These are phyloP conservation scores for Phytophthora cajani DNA, from an alignment of 352 stramenopile genomes.

Conservation along the genomic window DNA sequence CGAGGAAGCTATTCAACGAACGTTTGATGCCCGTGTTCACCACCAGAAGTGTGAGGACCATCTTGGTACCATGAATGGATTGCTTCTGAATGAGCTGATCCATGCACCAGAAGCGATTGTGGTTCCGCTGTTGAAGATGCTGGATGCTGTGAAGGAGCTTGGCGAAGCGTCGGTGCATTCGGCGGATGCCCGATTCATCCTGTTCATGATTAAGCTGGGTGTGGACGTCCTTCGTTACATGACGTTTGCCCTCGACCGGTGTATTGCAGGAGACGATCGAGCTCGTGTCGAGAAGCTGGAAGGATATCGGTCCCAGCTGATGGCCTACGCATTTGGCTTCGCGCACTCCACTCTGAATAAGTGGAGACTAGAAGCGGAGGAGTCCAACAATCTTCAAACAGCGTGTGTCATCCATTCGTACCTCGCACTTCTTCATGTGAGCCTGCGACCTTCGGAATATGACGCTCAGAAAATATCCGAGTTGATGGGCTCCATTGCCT, in stretches of 20 bases:
- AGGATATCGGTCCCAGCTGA: conserved; percentile 59
- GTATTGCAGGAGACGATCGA: conserved; percentile 36
- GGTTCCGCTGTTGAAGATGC: conserved; percentile 78
- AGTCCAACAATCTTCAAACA: conserved; percentile 77
- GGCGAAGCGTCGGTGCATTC: conserved; percentile 85
- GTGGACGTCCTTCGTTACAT: conserved; percentile 83
- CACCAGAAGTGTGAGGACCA: conserved; percentile 88
- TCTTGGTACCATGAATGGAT: conserved; percentile 95
- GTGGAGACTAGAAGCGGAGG: conserved; percentile 78
- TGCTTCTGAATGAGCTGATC: conserved; percentile 98
- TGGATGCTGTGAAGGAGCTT: conserved; percentile 83
- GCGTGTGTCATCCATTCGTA: conserved; percentile 90
- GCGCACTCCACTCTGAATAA: conserved; percentile 75
- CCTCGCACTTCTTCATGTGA: conserved; percentile 72
- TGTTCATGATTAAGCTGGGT: conserved; percentile 89
- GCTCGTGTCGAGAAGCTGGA: conserved; percentile 52
- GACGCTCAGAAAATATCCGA: conserved; percentile 65
- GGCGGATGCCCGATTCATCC: conserved; percentile 82
- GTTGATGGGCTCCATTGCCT: conserved; percentile 86
- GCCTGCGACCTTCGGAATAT: conserved; percentile 74
- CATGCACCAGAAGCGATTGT: conserved; percentile 93
- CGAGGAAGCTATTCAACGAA: conserved; percentile 80
- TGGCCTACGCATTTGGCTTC: conserved; percentile 76
- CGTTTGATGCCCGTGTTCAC: conserved; percentile 73
- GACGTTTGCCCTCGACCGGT: conserved; percentile 73